Conservation (phyloP, 1,139 yeast genomes). For the Pichia sp. region DNA sequence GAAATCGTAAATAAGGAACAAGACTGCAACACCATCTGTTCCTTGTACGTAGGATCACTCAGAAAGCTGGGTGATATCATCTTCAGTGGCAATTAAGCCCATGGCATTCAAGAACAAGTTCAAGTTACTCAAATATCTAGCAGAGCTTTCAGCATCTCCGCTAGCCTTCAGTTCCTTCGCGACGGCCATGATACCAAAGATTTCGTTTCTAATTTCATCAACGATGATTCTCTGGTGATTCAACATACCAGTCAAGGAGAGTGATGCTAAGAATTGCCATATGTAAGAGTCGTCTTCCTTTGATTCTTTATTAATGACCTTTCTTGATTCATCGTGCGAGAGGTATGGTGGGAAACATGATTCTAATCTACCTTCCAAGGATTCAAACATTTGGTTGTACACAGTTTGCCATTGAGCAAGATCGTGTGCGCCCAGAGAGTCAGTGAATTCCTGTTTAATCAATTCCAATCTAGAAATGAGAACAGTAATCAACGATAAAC, state of each 20-base stretch:
- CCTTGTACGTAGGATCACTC: no score
- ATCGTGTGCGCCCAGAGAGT: constrained; percentile 35
- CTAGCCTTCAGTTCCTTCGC: constrained; percentile 60
- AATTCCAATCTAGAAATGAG: constrained; percentile 88
- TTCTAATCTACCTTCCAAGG: constrained; percentile 71
- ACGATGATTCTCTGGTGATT: constrained; percentile 93
- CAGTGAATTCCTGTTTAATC: constrained; percentile 74
- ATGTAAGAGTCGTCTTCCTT: constrained; percentile 75
- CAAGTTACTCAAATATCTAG: constrained; percentile 69
- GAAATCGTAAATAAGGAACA: no score
- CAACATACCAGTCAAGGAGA: constrained; percentile 87
- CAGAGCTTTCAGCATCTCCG: constrained; percentile 50
- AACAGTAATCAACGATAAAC: constrained; percentile 81
- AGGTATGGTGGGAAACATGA: constrained; percentile 75
- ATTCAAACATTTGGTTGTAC: constrained; percentile 75
- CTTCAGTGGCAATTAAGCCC: constrained; percentile 87
- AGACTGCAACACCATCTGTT: no score
- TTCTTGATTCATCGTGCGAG: constrained; percentile 25
- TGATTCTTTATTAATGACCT: constrained; percentile 17
- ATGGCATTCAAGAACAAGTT: constrained; percentile 91
- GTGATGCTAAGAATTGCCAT: constrained; percentile 95
- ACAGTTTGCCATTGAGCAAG: constrained; percentile 66
- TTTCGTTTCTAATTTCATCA: constrained; percentile 90
- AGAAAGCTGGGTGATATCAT: constrained; percentile 45
- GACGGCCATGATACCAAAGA: constrained; percentile 79